Base-by-base conservation (phyloP, 768 basidiomycete genomes). In the Pleurotus salmoneostramineus region DNA sequence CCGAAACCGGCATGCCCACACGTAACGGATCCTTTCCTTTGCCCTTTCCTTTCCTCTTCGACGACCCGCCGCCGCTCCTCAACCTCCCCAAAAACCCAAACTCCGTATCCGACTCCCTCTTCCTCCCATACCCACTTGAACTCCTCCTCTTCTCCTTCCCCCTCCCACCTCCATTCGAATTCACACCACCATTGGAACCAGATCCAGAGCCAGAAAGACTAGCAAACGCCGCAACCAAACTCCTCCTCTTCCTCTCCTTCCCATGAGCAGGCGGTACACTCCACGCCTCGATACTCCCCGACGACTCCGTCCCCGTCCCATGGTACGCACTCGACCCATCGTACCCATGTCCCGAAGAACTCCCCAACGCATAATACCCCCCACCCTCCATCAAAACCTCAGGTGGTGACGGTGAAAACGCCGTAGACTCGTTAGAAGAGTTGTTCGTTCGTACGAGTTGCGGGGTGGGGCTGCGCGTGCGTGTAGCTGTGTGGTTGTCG, bases 81-180 rank as follows among this genome's bases (percentile, higher is more conserved):
- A 54, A 32, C 2, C 52, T n/a, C 5, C 52, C 52, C 21, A 54
- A 54, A 31, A 54, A 54, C 35, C 52, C 52, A 32, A 54, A 54
- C 17, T 54, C 52, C 2, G 43, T 11, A 4, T 45, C 44, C 7
- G 44, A 11, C 17, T 54, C 52, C 27, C 43, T 54, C 4, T 43
- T 40, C 21, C 43, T 54, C 5, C 40, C 52, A 17, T 54, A 42
- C 36, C 15, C 11, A n/a, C 36, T 37, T n/a, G 7, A 35, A 33
- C n/a, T 35, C 27, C 15, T 14, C 14, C 35, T 11, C 27, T 15
- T 52, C 11, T 15, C n/a, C n/a, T n/a, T n/a, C n/a, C n/a, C n/a
- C n/a, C n/a, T n/a, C n/a, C n/a, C n/a, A n/a, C n/a, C n/a, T n/a
- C n/a, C n/a, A n/a, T n/a, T n/a, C n/a, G n/a, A n/a, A n/a, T n/a